phyloP scores from a whole-genome alignment of 129 eudicot genomes.

The Escallonia rubra region DNA sequence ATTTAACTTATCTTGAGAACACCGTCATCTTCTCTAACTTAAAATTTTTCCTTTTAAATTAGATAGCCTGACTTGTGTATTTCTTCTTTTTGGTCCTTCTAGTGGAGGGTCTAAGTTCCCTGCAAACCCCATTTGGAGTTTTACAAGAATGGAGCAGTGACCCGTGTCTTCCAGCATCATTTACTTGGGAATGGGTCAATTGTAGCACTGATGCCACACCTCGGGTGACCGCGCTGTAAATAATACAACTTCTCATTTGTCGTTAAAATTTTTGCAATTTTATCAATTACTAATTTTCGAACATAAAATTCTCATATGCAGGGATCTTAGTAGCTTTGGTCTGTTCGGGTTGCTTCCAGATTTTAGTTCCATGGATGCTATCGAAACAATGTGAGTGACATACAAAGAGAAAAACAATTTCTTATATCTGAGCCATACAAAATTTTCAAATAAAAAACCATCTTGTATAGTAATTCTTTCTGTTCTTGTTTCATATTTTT shows the following conservation, averaged over 20 bases:
- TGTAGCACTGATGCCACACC: constrained; percentile 42
- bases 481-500: neutral
- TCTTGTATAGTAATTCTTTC: neutral
- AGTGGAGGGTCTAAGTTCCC: constrained; percentile 49
- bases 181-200: constrained; percentile 67
- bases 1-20: neutral
- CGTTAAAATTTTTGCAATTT: neutral
- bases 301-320: constrained; percentile 10
- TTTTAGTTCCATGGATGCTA: constrained; percentile 61
- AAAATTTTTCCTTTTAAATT: no score
- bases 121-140: constrained; percentile 26
- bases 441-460: no score
- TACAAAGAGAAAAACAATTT: no score
- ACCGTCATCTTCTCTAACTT: no score
- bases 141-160: constrained; percentile 53
- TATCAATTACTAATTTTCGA: neutral
- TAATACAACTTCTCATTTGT: neutral
- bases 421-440: neutral
- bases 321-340: constrained; percentile 44
- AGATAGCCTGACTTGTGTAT: neutral
- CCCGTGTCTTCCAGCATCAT: constrained; percentile 64
- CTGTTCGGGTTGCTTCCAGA: constrained; percentile 63
- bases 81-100: neutral
- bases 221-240: constrained; percentile 54
- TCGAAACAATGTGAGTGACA: constrained; percentile 46